Percentiles rank a stretch among this genome's conserved stretches.
Evolutionary conservation across 768 basidiomycete species (phyloP).

Genomic region (Xerocomellus dryophilus): DNA sequence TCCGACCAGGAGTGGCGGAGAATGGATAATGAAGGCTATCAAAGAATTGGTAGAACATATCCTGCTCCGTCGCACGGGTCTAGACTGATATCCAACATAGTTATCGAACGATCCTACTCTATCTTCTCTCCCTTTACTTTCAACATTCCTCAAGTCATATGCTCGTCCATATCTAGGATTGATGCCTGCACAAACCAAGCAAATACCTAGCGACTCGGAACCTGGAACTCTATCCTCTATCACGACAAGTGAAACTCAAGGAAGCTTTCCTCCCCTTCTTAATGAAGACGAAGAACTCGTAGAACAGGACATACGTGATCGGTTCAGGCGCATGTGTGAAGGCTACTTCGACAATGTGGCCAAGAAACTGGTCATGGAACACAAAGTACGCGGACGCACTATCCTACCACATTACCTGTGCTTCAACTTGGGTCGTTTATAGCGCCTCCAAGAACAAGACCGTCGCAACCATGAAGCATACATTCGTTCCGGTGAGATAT

Average conservation of each 20-base stretch:
- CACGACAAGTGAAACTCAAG: conserved; percentile 31
- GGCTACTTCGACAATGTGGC: conserved; percentile 89
- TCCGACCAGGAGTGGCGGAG: conserved; percentile 68
- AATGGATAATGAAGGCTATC: conserved; percentile 85
- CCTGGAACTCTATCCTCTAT: conserved; percentile 51
- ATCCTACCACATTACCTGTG: not conserved
- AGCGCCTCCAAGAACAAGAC: conserved; percentile 97
- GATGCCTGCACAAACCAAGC: conserved; percentile 52
- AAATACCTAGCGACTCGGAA: conserved; percentile 53
- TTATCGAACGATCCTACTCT: conserved; percentile 83
- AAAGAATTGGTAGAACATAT: conserved; percentile 71
- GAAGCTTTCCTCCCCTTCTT: conserved; percentile 39
- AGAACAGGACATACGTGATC: conserved; percentile 79
- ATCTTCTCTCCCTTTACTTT: conserved; percentile 84
- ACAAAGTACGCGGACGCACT: conserved; percentile 57
- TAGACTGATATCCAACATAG: conserved; percentile 40
- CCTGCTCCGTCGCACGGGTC: conserved; percentile 8
- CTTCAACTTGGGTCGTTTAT: conserved; percentile 1
- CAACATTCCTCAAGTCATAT: conserved; percentile 93
- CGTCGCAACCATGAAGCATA: conserved; percentile 97
- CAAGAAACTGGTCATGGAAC: conserved; percentile 89
- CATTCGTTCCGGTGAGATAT: conserved; percentile 98
- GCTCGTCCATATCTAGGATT: conserved; percentile 86
- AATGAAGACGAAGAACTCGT: conserved; percentile 73
- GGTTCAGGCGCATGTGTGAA: conserved; percentile 91